Conservation (phyloP, 2,329 filamentous ascomycete species). For the Bimuria novae-zelandiae region DNA sequence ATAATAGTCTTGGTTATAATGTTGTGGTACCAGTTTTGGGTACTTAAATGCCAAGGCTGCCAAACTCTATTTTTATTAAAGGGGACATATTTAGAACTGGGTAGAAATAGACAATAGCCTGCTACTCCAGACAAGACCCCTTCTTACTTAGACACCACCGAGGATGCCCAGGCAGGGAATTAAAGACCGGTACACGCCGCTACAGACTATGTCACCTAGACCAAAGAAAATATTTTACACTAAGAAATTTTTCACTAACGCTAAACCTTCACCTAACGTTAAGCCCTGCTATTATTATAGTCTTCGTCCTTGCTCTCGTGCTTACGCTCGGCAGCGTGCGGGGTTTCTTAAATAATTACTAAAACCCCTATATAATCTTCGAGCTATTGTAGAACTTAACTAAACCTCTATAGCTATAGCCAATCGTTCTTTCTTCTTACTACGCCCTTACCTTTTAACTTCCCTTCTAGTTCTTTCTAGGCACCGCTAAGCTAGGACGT, state of each 20-base stretch:
- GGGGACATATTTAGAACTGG: no score
- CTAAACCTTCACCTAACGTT: neutral
- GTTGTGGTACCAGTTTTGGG: no score
- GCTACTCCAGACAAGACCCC: no score
- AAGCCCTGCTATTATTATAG: slow-evolving; percentile 3
- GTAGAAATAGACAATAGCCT: no score
- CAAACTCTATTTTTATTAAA: no score
- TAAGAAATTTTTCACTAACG: slow-evolving; percentile 3
- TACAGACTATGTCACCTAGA: no score
- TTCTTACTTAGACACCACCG: no score
- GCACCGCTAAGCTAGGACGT: neutral
- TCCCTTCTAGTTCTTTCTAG: neutral
- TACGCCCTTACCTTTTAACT: slow-evolving; percentile 1
- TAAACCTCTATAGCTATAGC: neutral
- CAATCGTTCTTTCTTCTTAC: neutral
- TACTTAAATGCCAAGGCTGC: no score
- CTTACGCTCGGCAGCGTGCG: neutral
- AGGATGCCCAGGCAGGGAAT: no score
- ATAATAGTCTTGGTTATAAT: no score
- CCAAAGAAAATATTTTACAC: no score
- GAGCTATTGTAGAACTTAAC: slow-evolving; percentile 6
- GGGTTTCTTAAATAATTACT: neutral
- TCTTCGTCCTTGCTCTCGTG: neutral
- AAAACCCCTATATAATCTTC: neutral
- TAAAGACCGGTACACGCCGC: no score